Evolutionary conservation across 2,329 filamentous ascomycete genomes (phyloP).

Genomic region (Botrytis elliptica): DNA sequence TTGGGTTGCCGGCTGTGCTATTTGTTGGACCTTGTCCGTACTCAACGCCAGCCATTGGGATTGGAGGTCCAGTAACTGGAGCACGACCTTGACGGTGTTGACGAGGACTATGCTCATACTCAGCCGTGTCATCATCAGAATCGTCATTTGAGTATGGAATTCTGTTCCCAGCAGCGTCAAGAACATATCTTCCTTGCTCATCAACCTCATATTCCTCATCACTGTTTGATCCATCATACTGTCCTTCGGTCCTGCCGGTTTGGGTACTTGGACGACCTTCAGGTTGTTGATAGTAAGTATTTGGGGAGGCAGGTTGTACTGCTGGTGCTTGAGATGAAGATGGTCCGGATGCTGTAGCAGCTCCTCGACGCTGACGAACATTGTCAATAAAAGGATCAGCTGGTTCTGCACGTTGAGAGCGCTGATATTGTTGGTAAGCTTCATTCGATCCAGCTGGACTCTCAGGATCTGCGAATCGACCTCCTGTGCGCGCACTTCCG

Average conservation of each 20-base stretch:
- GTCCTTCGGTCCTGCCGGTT: slow-evolving; percentile 36
- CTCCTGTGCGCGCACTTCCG: slow-evolving; percentile 28
- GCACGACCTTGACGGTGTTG: slow-evolving; percentile 31
- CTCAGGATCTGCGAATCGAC: slow-evolving; percentile 27
- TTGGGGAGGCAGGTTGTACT: slow-evolving; percentile 43
- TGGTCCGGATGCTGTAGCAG: slow-evolving; percentile 25
- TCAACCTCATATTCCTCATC: slow-evolving; percentile 72
- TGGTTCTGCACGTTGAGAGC: slow-evolving; percentile 51
- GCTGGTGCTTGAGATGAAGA: slow-evolving; percentile 43
- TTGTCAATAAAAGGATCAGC: slow-evolving; percentile 62
- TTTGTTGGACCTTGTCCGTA: slow-evolving; percentile 32
- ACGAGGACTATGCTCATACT: slow-evolving; percentile 50
- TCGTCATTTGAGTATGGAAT: slow-evolving; percentile 48
- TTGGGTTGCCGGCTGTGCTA: slow-evolving; percentile 13
- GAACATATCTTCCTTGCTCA: slow-evolving; percentile 58
- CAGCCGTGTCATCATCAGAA: slow-evolving; percentile 55
- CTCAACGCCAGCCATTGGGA: slow-evolving; percentile 32
- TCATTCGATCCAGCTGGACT: slow-evolving; percentile 24
- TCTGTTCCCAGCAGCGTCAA: slow-evolving; percentile 59
- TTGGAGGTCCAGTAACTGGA: slow-evolving; percentile 28
- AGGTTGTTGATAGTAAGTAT: slow-evolving; percentile 48
- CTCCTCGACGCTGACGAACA: slow-evolving; percentile 34
- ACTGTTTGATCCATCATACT: slow-evolving; percentile 52
- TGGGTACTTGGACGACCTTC: slow-evolving; percentile 34
- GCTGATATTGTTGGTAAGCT: slow-evolving; percentile 35